Evolutionary conservation across 768 basidiomycete species (phyloP), one percentile per base, ranked within the genome.

Genomic region (Tulasnella sp.): DNA sequence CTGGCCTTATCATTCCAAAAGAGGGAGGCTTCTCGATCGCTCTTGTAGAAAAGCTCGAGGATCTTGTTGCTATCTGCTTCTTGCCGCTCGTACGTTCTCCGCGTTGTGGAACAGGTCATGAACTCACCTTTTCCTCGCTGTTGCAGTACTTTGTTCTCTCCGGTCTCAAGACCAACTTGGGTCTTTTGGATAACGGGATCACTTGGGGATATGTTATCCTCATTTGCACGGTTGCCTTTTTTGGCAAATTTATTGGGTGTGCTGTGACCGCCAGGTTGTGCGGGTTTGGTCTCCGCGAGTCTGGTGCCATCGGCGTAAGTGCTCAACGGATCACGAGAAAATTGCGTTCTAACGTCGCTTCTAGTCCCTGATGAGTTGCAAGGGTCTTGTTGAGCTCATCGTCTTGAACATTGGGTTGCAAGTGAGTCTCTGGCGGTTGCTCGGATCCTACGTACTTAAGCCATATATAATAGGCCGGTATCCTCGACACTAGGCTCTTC

Each of bases 301-400:
- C 81, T 1, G 79, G 81, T 21, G 87, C 90, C 4, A 83, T 93
- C 57, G 91, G 91, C 2, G 41, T 54, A 39, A 19, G 41, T 54
- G 1, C 23, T n/a, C 3, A 15, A n/a, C 14, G 12, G 19, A 12
- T 32, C 9, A 12, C 12, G 14, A 3, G 23, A 40, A 4, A 19
- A 11, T 27, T 25, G 29, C 2, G 21, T 14, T 21, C 35, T n/a
- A 45, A 49, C 14, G 4, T 31, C 41, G 11, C 37, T 5, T 39
- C 14, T 21, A 41, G 35, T 76, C 82, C 49, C 69, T 96, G 23
- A 96, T 96, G 91, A 80, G 80, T 67, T 90, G 87, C 72, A 88
- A 94, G 70, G 88, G 87, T 39, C 67, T 73, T 3, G 88, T 92
- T 23, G 90, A 93, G 67, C 79, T 93, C 27, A 92, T 96, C 61